Conservation (phyloP, 805 yeast genomes). For the Starmera caribaea region DNA sequence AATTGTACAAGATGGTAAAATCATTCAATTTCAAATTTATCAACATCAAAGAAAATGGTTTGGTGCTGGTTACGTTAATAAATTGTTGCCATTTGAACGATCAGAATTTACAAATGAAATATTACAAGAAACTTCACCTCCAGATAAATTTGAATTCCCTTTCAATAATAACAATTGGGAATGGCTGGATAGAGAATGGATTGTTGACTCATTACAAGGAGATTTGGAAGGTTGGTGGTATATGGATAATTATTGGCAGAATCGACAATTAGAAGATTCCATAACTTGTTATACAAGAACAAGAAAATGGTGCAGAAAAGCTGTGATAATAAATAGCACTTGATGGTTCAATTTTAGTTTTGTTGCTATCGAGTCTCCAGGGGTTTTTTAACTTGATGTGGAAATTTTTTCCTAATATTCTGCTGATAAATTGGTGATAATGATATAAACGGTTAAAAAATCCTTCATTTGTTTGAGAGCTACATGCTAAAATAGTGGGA, state of each 20-base stretch:
- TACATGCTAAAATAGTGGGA: no score
- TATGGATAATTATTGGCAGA: slow-evolving; percentile 42
- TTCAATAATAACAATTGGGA: slow-evolving; percentile 37
- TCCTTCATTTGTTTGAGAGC: no score
- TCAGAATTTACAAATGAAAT: slow-evolving; percentile 36
- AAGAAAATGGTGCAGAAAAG: slow-evolving; percentile 41
- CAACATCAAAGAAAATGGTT: slow-evolving; percentile 57
- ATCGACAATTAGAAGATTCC: slow-evolving; percentile 31
- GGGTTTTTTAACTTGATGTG: no score
- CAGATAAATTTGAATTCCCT: slow-evolving; percentile 37
- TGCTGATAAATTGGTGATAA: no score
- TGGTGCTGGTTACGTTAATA: slow-evolving; percentile 49
- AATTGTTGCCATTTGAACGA: slow-evolving; percentile 43
- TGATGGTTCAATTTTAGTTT: no score
- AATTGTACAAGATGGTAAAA: slow-evolving; percentile 33
- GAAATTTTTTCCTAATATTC: no score
- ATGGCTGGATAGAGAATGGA: slow-evolving; percentile 50
- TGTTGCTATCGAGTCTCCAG: no score
- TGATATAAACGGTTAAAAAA: no score
- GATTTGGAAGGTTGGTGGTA: slow-evolving; percentile 44
- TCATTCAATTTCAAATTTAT: slow-evolving; percentile 38
- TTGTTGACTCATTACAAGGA: slow-evolving; percentile 29
- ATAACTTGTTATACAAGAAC: slow-evolving; percentile 41
- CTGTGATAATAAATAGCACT: slow-evolving; percentile 28
- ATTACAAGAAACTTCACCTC: slow-evolving; percentile 19